A percentile compares a stretch with the other conserved stretches of the same genome.
Evolutionary conservation across 352 stramenopile species (phyloP).

Genomic region (Pythium folliculosum): DNA sequence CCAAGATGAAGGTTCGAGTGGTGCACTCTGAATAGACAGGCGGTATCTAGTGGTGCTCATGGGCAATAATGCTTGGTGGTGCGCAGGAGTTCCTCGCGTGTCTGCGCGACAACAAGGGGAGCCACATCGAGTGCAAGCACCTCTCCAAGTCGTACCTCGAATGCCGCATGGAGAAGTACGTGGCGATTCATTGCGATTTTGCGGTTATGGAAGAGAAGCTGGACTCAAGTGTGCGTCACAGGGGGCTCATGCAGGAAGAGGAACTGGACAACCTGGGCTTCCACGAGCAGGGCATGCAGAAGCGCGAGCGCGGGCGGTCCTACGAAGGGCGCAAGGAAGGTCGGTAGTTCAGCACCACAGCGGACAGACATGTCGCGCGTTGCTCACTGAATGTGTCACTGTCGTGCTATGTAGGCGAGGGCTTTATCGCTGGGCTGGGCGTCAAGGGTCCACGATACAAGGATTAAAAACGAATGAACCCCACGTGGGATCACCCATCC

Average conservation of each 20-base stretch:
- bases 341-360: slow-evolving; percentile 7
- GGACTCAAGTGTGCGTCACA: slow-evolving; percentile 23
- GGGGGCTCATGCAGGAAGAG: slow-evolving; percentile 82
- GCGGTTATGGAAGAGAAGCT: background rate
- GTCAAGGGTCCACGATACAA: slow-evolving; percentile 77
- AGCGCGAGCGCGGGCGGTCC: slow-evolving; percentile 40
- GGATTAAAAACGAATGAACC: slow-evolving; percentile 25
- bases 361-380: background rate
- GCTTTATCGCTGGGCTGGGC: slow-evolving; percentile 79
- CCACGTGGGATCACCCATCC: background rate
- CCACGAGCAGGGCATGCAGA: slow-evolving; percentile 78
- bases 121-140: slow-evolving; percentile 90
- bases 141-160: slow-evolving; percentile 86
- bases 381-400: background rate
- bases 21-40: background rate
- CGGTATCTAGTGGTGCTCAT: background rate
- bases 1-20: slow-evolving; percentile 67
- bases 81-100: slow-evolving; percentile 78
- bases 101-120: slow-evolving; percentile 77
- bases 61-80: background rate
- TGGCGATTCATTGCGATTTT: slow-evolving; percentile 9
- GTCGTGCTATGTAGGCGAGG: slow-evolving; percentile 44
- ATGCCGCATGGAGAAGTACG: slow-evolving; percentile 90
- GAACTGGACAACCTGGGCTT: slow-evolving; percentile 85
- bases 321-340: slow-evolving; percentile 78